Conservation (phyloP, 768 basidiomycete genomes). For the Kockovaella imperatae region DNA sequence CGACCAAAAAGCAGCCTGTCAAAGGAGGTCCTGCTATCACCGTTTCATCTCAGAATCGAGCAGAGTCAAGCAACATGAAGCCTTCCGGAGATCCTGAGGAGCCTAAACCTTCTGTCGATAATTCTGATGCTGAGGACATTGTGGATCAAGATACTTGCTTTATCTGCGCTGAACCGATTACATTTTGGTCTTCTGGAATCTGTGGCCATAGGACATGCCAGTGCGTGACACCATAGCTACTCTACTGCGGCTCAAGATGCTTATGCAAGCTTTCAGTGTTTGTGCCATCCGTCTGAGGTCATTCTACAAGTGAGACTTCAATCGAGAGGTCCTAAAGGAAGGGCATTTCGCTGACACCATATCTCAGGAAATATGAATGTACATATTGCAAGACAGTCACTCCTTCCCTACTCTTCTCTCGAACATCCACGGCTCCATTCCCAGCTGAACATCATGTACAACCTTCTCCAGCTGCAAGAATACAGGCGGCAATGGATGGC, state of each 20-base stretch:
- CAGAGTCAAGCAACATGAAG: slow-evolving; percentile 14
- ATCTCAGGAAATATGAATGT: slow-evolving; percentile 62
- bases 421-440: slow-evolving; percentile 33
- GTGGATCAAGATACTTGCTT: slow-evolving; percentile 53
- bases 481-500: slow-evolving; percentile 24
- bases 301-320: slow-evolving; percentile 60
- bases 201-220: slow-evolving; percentile 96
- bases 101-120: neutral
- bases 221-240: too few species aligned
- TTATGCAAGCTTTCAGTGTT: slow-evolving; percentile 49
- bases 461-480: slow-evolving; percentile 22
- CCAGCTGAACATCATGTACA: slow-evolving; percentile 25
- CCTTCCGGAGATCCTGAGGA: slow-evolving; percentile 11
- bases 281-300: slow-evolving; percentile 81
- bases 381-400: slow-evolving; percentile 75
- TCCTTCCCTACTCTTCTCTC: slow-evolving; percentile 36
- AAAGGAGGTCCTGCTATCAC: neutral
- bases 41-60: slow-evolving; percentile 6
- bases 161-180: slow-evolving; percentile 92
- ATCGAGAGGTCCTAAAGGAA: too few species aligned
- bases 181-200: slow-evolving; percentile 75
- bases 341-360: slow-evolving; percentile 9
- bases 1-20: slow-evolving; percentile 2
- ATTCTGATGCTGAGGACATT: slow-evolving; percentile 12
- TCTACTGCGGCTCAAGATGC: neutral